Base-by-base conservation (phyloP, 805 yeast genomes). In the Wickerhamomyces pijperi region DNA sequence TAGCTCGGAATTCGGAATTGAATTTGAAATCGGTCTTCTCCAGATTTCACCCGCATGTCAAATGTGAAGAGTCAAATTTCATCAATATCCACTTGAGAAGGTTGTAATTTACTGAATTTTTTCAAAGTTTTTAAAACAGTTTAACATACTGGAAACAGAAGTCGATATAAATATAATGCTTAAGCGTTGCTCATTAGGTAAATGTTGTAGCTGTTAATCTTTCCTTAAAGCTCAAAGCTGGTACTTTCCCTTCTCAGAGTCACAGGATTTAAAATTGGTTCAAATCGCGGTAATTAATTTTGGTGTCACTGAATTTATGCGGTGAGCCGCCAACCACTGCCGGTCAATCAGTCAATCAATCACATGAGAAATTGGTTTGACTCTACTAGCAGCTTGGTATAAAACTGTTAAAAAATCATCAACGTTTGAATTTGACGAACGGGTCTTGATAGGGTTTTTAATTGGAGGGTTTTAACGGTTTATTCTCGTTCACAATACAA, bases 381-480 rank as follows among this genome's bases (percentile, higher is more conserved):
- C 6, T 9, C 6, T 9, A 7, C 23, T 6, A 21, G 23, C 6
- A 7, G 5, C 14, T 25, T 25, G 9, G 29, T 25, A 25, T 8
- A 25, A 25, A 25, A 25, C 13, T 25, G 12, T 9, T 9, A 25
- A 25, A 25, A 25, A 25, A 25, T 8, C 9, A 25, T 25, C 29
- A 25, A 25, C 14, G 14, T 8, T 25, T 9, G 5, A 8, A 25
- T 13, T 8, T 25, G 13, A 8, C 5, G 5, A 25, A 4, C 29
- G 6, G 9, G 23, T 25, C 29, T 25, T 25, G 29, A 25, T n/a
- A 11, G 5, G 29, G 12, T 8, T 25, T 25, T 25, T 25, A 13
- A 4, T 20, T 21, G 17, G 34, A 32, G 29, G 29, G 29, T 18
- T 43, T 45, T 42, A 18, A 20, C 13, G 20, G 44, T 36, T 41